Base-by-base conservation (phyloP, 2,329 filamentous ascomycete species). In the Paracoccidioides brasiliensis region DNA sequence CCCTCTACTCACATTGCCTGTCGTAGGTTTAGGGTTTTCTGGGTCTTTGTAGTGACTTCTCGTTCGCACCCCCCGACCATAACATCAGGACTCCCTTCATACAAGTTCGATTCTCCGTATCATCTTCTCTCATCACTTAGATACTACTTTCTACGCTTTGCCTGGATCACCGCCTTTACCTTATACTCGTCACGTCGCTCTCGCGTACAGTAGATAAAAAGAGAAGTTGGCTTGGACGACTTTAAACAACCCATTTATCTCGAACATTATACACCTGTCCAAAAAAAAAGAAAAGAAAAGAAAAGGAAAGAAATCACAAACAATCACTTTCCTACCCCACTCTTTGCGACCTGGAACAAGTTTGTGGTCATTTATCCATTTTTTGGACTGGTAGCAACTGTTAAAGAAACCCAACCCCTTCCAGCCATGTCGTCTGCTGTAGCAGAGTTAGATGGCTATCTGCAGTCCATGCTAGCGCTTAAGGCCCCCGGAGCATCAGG, bases 401-500 rank as follows among this genome's bases (percentile, higher is more conserved):
- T 54, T 38, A 51, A 51, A 28, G 14, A 35, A 48, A 4, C 12
- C 22, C 12, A 22, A 12, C 22, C 9, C 15, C 12, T 28, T 38
- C 42, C 61, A 62, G 75, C 64, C 72, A 88, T 89, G 83, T 83
- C 85, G 71, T 86, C 88, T 69, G 83, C 88, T 74, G 86, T 95
- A 81, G 83, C 87, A 76, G 90, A 97, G 72, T 78, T 98, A 74
- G 91, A 95, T 74, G 80, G 83, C 67, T 85, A 87, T 73, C 82
- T 98, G 69, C 88, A 93, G 77, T 90, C 87, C 67, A 90, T 98
- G 84, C 85, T 91, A 67, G 80, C 80, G 63, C 78, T 96, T 68
- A 97, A 95, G 74, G 85, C 93, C 46, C 93, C 93, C 54, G 93
- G 93, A 69, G 90, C 96, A 57, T 95, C 90, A 60, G 90, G 90